Conservation (phyloP, 768 basidiomycete species). For the Mycena capillaripes region DNA sequence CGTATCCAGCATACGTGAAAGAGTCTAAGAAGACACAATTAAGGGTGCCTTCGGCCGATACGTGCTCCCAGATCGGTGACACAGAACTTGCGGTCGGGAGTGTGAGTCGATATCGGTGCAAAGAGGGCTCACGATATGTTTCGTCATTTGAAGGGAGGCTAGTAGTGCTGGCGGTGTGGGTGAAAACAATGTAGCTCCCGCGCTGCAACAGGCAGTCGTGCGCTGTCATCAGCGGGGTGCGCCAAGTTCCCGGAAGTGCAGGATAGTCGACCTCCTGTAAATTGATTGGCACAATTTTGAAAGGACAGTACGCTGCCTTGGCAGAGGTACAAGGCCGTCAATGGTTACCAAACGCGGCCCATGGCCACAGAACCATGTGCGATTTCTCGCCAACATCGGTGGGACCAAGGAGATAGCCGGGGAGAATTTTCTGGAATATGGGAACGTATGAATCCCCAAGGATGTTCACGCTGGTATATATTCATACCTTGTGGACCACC, state of each 20-base stretch:
- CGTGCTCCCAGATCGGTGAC: not conserved
- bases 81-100: not conserved
- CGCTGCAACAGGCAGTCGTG: conserved; percentile 3
- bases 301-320: not conserved
- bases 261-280: conserved; percentile 17
- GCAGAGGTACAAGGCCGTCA: not conserved
- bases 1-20: not conserved
- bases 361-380: conserved; percentile 5
- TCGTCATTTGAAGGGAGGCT: not conserved
- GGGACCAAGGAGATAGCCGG: conserved; percentile 7
- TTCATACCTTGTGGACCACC: not conserved
- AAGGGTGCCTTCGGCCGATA: not conserved
- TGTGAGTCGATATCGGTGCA: conserved; percentile 21
- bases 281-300: not conserved
- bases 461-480: too few species aligned
- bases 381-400: not conserved
- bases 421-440: not conserved
- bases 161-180: not conserved
- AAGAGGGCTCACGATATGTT: not conserved
- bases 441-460: not conserved
- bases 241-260: not conserved
- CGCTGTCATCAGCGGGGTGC: conserved; percentile 14
- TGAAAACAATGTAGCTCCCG: conserved; percentile 18
- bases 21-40: not conserved
- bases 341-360: not conserved